Base-by-base conservation (phyloP, 345 rosid genomes). In the Lenwebbia sp. region DNA sequence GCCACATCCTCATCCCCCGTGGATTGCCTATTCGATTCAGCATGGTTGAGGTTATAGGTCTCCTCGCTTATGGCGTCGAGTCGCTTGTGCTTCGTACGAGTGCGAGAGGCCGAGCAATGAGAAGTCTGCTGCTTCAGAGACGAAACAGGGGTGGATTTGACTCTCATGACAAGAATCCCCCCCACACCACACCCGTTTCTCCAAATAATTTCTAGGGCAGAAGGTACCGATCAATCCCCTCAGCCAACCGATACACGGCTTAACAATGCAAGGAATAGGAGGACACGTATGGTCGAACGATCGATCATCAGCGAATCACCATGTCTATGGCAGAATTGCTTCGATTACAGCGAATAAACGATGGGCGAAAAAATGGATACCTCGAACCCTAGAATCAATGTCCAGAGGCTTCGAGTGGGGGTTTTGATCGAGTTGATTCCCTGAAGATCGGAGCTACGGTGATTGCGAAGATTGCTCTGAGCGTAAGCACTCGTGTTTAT, bases 1-100 rank as follows among this genome's bases (percentile, higher is more conserved):
- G 75, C 94, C 85, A 86, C 85, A 17, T 82, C 86, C 7, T 84
- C 91, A 54, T 53, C 30, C 25, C 47, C 84, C 14, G 40, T 15
- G 15, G 14, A 11, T 15, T 4, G 57, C 84, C 84, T 83, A 60
- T 60, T 88, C 4, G 93, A 78, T 81, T 92, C 98, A n/a, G 84
- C 87, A 85, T 92, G 99, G 90, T 95, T 94, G 86, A 90, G 93
- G 41, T 88, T 95, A 89, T 96, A 96, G 83, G 91, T 93, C 53
- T 88, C 93, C 86, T 96, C 99, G 62, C 94, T 92, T 75, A 97
- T 97, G 44, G 98, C 93, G 88, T 94, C 96, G n/a, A 97, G 94
- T 88, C 96, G 94, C 93, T 97, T 97, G 82, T 93, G 96, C 93
- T 93, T 96, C 92, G 87, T 92, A 23, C 92, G 93, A 76, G 93